Evolutionary conservation across 2,329 filamentous ascomycete species (phyloP), one percentile per base, ranked within the genome.

Genomic region (Fusarium domesticum): DNA sequence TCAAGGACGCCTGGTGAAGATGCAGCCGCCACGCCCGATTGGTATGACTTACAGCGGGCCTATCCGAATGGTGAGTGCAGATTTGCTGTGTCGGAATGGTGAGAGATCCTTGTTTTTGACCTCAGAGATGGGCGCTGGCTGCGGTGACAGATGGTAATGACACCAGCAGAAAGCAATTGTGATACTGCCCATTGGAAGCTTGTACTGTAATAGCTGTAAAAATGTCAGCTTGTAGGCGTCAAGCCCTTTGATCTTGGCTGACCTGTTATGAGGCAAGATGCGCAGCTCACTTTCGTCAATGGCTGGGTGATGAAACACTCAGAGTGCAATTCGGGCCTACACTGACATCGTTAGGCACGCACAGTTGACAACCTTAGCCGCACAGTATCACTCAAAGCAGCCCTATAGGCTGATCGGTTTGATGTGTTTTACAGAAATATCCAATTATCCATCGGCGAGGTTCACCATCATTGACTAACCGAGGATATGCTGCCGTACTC

Each of bases 31-130:
- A 57, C 52, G 49, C 60, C 61, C 39, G 49, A 57, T 62, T 60
- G 37, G 56, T 45, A 50, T 51, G 47, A 44, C 53, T 48, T 60
- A 59, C 61, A 61, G 58, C 61, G 58, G 56, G 48, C 53, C 56
- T 53, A 54, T 54, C 59, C 58, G 60, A 50, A 41, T 41, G 40
- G 48, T 35, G 39, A 43, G 49, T 47, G 41, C 37, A 28, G 41
- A 35, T 40, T 6, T 14, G 10, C 20, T 43, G 42, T 37, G 18
- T 45, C 39, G 45, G 35, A 42, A 37, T 44, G 41, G 35, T 33
- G 28, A 38, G 31, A 18, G 25, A 12, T 12, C 23, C 23, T 28
- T 28, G 23, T 8, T 11, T 28, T 12, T 28, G 23, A 11, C 14
- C 7, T 3, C 14, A 28, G 23, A 28, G 23, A 11, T 28, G 23